Evolutionary conservation across 495 filamentous ascomycete genomes (phyloP).

Genomic region (Neurospora discreta): DNA sequence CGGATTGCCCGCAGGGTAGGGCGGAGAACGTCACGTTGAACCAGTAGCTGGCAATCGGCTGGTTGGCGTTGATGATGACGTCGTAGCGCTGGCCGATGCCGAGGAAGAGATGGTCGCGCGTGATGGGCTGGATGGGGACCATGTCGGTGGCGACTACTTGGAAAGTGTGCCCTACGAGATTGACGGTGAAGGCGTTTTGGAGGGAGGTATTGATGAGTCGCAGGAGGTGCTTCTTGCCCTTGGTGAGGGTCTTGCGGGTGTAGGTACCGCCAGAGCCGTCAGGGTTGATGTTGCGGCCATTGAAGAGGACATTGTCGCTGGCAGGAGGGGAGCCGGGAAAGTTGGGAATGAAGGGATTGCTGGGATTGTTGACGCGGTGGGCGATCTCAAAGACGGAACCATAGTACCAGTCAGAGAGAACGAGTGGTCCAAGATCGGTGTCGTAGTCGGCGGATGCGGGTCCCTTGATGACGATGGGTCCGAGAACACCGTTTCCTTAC

Average conservation of each 20-base stretch:
- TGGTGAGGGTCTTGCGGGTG: slow-evolving; percentile 23
- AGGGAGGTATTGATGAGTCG: slow-evolving; percentile 41
- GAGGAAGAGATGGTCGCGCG: slow-evolving; percentile 33
- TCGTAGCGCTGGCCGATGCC: slow-evolving; percentile 59
- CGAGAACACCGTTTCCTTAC: slow-evolving; percentile 38
- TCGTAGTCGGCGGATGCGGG: slow-evolving; percentile 43
- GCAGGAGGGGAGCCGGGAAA: slow-evolving; percentile 21
- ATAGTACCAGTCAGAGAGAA: slow-evolving; percentile 36
- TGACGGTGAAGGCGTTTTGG: slow-evolving; percentile 20
- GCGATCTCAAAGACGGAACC: slow-evolving; percentile 13
- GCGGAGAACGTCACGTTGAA: slow-evolving; percentile 19
- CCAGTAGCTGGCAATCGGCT: slow-evolving; percentile 45
- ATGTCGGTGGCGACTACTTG: slow-evolving; percentile 39
- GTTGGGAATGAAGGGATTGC: slow-evolving; percentile 19
- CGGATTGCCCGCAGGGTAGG: slow-evolving; percentile 15
- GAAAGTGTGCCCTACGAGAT: slow-evolving; percentile 37
- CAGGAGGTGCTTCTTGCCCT: slow-evolving; percentile 35
- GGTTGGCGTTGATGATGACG: slow-evolving; percentile 49
- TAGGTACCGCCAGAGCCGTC: slow-evolving; percentile 17
- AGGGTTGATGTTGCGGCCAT: slow-evolving; percentile 32
- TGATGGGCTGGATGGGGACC: slow-evolving; percentile 37
- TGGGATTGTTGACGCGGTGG: slow-evolving; percentile 11
- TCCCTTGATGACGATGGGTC: slow-evolving; percentile 46
- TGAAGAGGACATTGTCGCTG: slow-evolving; percentile 23
- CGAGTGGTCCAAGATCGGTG: slow-evolving; percentile 33